phyloP scores from a whole-genome alignment of 169 alveolate genomes.

The Babesia divergens region DNA sequence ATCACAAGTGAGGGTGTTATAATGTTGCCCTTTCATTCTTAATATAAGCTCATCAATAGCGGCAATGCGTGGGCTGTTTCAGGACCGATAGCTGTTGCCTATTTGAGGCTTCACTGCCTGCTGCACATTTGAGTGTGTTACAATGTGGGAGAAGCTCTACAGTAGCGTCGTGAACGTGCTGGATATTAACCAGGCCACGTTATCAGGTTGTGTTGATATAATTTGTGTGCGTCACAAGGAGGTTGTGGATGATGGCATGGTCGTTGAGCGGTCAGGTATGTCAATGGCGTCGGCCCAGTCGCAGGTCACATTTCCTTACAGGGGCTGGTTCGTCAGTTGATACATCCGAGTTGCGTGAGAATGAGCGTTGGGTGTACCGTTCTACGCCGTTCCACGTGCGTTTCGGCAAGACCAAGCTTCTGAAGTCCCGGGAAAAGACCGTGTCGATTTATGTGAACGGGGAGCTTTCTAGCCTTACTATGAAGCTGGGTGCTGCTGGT shows the following conservation, averaged over 20 bases:
- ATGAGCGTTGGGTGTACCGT: slow-evolving; percentile 68
- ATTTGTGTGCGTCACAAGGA: slow-evolving; percentile 84
- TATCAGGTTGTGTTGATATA: slow-evolving; percentile 91
- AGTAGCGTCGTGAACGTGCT: slow-evolving; percentile 86
- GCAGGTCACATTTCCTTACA: neutral
- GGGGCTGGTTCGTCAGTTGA: neutral
- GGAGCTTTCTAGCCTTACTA: slow-evolving; percentile 80
- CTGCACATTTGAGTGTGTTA: neutral
- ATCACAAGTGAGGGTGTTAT: too few species aligned
- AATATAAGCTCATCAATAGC: too few species aligned
- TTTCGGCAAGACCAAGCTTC: slow-evolving; percentile 93
- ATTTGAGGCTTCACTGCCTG: neutral
- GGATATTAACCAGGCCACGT: slow-evolving; percentile 90
- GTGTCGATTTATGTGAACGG: slow-evolving; percentile 91
- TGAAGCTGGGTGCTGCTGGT: slow-evolving; percentile 95
- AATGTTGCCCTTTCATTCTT: too few species aligned
- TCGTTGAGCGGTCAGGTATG: neutral
- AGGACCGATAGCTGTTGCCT: neutral
- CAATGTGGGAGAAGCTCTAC: slow-evolving; percentile 90
- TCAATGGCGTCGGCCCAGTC: neutral
- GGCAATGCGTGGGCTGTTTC: too few species aligned
- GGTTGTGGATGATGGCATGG: slow-evolving; percentile 40
- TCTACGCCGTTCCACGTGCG: slow-evolving; percentile 95
- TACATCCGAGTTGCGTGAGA: slow-evolving; percentile 3
- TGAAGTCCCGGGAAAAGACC: slow-evolving; percentile 88